Base-by-base conservation (phyloP, 306 rosid species). In the Quillaja saponaria region DNA sequence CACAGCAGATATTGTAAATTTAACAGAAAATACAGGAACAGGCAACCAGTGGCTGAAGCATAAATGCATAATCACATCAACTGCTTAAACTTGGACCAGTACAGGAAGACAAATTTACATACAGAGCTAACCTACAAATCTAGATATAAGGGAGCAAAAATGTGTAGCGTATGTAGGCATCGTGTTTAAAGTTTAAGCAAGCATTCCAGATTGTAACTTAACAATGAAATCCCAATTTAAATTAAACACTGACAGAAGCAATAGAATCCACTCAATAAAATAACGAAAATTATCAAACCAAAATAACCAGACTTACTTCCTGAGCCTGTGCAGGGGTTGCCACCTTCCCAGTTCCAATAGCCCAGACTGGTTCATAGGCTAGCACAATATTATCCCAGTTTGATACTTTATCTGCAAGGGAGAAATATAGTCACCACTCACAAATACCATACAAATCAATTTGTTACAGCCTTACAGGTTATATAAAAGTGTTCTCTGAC, bases 301-400 rank as follows among this genome's bases (percentile, higher is more conserved):
- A 58, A 39, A 38, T 53, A 66, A 42, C 59, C 56, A 35, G 51
- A 37, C 82, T 73, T 64, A 78, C 83, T 69, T 78, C 83, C 70
- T 78, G 83, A 49, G 83, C 83, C 69, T 73, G 79, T 41, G 79
- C 76, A 63, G 83, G 96, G 71, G 82, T 49, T 49, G 96, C 96
- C 58, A 88, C 92, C 87, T 88, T 88, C 62, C 96, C 96, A 0
- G 96, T 88, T 42, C 96, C 96, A 62, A 88, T 88, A 71, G 96
- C 96, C 96, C 96, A 88, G 58, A 88, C 96, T 13, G 96, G 96
- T 78, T 88, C 96, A 52, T 85, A 88, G 19, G 96, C 96, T 78
- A 88, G 57, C 41, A 88, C 96, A 44, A 88, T 74, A 66, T 88
- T 75, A 15, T 71, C 79, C 96, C 96, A 88, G 10, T 66, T 81